Base-by-base conservation (phyloP, 1,284 basidiomycete species). In the Stereum hirsutum region DNA sequence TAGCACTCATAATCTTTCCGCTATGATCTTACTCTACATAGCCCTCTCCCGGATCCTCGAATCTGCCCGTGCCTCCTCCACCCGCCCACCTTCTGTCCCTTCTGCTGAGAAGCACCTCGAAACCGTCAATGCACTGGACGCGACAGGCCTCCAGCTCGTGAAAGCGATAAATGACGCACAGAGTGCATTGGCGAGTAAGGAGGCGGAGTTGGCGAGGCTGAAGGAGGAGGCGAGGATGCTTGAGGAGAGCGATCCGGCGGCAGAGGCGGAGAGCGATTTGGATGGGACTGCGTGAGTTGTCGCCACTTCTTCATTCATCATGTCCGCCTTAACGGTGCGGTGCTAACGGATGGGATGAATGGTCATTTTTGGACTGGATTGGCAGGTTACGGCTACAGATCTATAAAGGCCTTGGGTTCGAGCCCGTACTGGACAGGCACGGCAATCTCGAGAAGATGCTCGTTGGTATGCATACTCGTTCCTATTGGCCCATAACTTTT, bases 111-210 rank as follows among this genome's bases (percentile, higher is more conserved):
- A 72, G 7, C 82, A 89, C 53, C 65, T 70, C 2, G 63, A 71
- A 8, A 66, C 65, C 15, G 58, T 89, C 28, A 82, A 84, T 48
- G 72, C 78, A 42, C 70, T 85, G 1, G 84, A 89, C 46, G 66
- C 58, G 24, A 70, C 68, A 5, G 72, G 76, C 26, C 58, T 86
- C 39, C 74, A 75, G 6, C 66, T 87, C n/a, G 78, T 72, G 10
- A 89, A 89, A 53, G 74, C 79, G 4, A 83, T 88, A 51, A 81
- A 81, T 41, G 84, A 86, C 51, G 68, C 72, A 1, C 84, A 88
- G 59, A 70, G 74, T 35, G 59, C 73, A 25, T 59, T 83, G 8
- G 75, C 78, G 2, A 75, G 70, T 51, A 78, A 77, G 52, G 82
- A 88, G 53, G 78, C 75, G 2, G 81, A 83, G 54, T 67, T 87